Conservation (phyloP, 257 asterid species). For the Parsonsia alboflavescens region DNA sequence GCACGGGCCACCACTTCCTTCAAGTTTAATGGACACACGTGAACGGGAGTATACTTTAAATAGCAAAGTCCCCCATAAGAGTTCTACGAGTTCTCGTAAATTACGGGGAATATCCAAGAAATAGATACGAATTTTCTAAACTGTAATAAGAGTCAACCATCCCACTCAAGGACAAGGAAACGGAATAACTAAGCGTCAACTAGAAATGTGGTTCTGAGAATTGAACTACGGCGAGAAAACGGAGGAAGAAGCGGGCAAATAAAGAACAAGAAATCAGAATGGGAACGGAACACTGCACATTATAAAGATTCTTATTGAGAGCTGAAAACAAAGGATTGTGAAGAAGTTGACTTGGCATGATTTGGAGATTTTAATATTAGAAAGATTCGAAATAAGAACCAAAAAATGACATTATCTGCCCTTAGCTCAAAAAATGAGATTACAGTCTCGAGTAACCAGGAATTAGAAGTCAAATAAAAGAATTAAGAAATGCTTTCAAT, state of each 20-base stretch:
- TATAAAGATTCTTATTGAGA: too few relatives aligned
- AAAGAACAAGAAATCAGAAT: not conserved
- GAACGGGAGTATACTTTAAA: conserved; percentile 1
- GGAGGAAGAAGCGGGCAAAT: not conserved
- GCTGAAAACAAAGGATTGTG: too few relatives aligned
- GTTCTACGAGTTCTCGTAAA: conserved; percentile 7
- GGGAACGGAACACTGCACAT: not conserved
- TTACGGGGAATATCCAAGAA: conserved; percentile 32
- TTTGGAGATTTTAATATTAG: too few relatives aligned
- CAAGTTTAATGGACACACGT: not conserved
- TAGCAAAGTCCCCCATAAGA: not conserved
- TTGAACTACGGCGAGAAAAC: not conserved
- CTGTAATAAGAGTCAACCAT: not conserved
- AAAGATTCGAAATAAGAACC: too few relatives aligned
- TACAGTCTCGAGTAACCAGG: too few relatives aligned
- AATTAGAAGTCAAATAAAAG: too few relatives aligned
- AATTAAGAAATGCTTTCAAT: too few relatives aligned
- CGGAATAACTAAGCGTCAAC: not conserved
- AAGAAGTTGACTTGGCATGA: too few relatives aligned
- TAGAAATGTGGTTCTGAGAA: not conserved
- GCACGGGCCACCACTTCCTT: not conserved
- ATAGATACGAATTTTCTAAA: conserved; percentile 13
- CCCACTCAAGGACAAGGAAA: not conserved
- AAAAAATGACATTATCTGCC: too few relatives aligned
- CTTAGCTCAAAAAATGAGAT: too few relatives aligned